phyloP scores from a whole-genome alignment of 306 rosid genomes.

The Gastrolobium bilobum region DNA sequence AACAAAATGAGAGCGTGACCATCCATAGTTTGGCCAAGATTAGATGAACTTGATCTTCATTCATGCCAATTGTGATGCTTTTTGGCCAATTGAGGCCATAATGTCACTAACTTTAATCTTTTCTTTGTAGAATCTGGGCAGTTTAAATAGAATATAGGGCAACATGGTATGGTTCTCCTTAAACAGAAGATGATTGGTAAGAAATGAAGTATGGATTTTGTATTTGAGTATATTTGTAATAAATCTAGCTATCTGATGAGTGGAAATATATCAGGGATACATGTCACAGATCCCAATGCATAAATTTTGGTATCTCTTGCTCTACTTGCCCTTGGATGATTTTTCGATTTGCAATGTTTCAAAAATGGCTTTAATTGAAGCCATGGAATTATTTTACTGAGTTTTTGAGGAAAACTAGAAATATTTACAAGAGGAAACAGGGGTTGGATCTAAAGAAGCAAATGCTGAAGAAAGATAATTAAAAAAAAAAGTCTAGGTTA shows the following conservation, averaged over 20 bases:
- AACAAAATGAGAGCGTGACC: neutral
- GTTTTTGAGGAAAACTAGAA: neutral
- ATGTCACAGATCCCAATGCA: neutral
- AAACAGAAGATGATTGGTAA: neutral
- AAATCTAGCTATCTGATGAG: neutral
- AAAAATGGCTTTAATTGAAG: neutral
- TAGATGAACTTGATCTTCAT: neutral
- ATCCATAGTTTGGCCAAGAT: neutral
- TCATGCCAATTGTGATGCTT: neutral
- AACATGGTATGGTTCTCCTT: neutral
- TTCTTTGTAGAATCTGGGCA: no score
- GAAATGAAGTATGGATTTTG: no score
- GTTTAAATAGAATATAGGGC: no score
- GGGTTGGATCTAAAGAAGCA: neutral
- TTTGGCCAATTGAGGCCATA: no score
- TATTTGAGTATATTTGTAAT: neutral
- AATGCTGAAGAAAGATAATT: no score
- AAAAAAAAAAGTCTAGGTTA: neutral
- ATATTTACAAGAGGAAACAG: neutral
- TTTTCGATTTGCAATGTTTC: neutral
- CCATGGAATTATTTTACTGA: no score
- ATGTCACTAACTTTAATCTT: no score
- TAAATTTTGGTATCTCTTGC: neutral
- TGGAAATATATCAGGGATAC: neutral
- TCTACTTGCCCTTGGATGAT: neutral